These are phyloP conservation scores for Rosellinia necatrix DNA, from an alignment of 2,329 filamentous ascomycete genomes.

Conservation along the genomic window DNA sequence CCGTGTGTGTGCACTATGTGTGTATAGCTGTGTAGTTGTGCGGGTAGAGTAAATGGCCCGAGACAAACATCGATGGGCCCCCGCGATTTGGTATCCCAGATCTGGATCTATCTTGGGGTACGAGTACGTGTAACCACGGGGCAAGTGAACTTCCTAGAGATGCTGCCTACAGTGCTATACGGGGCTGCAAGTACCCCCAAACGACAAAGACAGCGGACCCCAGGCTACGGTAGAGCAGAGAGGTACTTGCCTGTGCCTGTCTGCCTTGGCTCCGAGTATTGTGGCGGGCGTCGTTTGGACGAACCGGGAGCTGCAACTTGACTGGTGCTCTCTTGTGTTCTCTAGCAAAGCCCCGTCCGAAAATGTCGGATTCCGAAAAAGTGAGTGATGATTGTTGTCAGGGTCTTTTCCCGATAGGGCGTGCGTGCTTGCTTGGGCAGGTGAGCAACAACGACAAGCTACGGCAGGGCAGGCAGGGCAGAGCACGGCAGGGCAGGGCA, in stretches of 20 bases:
- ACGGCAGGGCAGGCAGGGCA: no score
- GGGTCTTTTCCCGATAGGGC: conserved; percentile 24
- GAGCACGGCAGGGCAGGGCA: no score
- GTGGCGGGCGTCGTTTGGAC: conserved; percentile 18
- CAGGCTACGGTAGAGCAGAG: no score
- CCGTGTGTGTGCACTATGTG: not conserved
- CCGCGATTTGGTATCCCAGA: conserved; percentile 18
- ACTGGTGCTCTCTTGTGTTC: conserved; percentile 5
- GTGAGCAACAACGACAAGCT: no score
- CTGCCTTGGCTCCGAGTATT: conserved; percentile 18
- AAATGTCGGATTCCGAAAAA: conserved; percentile 36
- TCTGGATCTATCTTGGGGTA: conserved; percentile 24
- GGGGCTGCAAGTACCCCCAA: conserved; percentile 12
- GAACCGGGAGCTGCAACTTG: conserved; percentile 22
- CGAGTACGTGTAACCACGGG: conserved; percentile 20
- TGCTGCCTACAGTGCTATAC: conserved; percentile 3
- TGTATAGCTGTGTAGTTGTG: not conserved
- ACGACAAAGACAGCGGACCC: conserved; percentile 18
- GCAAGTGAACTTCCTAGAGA: not conserved
- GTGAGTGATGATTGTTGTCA: conserved; percentile 19
- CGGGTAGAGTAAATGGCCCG: conserved; percentile 7
- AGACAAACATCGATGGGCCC: conserved; percentile 22
- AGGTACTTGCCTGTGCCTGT: no score
- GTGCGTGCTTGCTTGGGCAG: conserved; percentile 34
- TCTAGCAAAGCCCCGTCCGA: conserved; percentile 27